Evolutionary conservation across 139 green algal genomes (phyloP).

Genomic region (Chlorella sp.): DNA sequence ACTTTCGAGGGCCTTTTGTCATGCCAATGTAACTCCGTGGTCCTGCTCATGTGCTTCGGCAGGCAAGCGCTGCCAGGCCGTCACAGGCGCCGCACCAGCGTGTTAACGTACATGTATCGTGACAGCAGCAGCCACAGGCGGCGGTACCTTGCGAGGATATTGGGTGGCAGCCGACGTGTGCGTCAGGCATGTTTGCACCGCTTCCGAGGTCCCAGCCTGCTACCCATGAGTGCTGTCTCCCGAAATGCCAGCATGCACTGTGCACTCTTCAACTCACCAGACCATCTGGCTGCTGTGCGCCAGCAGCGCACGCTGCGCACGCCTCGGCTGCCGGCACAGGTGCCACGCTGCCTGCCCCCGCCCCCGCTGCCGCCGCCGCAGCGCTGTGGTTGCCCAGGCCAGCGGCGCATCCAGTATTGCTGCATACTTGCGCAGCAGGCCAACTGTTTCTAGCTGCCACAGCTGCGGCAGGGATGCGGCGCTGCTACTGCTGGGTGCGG

Average conservation of each 20-base stretch:
- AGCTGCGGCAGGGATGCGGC: not conserved
- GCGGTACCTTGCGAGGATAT: constrained; percentile 29
- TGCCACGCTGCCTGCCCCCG: not conserved
- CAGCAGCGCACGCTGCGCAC: constrained; percentile 28
- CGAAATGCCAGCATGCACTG: too few relatives aligned
- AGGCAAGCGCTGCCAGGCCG: too few relatives aligned
- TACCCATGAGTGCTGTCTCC: too few relatives aligned
- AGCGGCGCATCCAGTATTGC: constrained; percentile 18
- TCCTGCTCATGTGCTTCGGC: too few relatives aligned
- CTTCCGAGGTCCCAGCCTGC: too few relatives aligned
- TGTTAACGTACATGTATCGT: constrained; percentile 53
- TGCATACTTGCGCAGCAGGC: constrained; percentile 29
- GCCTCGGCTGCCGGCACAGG: not conserved
- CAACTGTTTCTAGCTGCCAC: not conserved
- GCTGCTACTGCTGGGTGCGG: constrained; percentile 31
- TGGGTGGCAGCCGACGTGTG: too few relatives aligned
- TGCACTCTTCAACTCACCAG: constrained; percentile 29
- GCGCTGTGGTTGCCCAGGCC: not conserved
- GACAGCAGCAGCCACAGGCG: constrained; percentile 46
- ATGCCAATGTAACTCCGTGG: too few relatives aligned
- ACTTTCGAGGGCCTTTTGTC: too few relatives aligned
- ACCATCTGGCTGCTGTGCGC: constrained; percentile 46
- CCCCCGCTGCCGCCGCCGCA: not conserved
- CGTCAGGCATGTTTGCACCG: too few relatives aligned
- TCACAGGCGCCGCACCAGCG: constrained; percentile 13